phyloP scores from a whole-genome alignment of 768 basidiomycete species.

The Lactarius quietus region DNA sequence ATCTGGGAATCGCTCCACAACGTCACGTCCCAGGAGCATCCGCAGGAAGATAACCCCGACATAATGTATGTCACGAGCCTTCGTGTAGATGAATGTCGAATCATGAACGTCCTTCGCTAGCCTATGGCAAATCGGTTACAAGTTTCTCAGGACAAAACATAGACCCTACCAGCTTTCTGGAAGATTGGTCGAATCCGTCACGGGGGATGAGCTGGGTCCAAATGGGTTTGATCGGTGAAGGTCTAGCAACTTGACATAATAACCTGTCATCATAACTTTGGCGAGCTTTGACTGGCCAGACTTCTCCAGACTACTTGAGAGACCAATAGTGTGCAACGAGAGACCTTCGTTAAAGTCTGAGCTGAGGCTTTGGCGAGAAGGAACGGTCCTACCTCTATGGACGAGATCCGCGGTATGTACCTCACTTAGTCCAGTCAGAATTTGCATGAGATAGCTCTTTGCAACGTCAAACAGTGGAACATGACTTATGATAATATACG shows the following conservation, averaged over 20 bases:
- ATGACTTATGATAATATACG: slow-evolving; percentile 27
- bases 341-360: slow-evolving; percentile 43
- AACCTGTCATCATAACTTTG: slow-evolving; percentile 72
- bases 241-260: slow-evolving; percentile 69
- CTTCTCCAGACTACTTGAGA: slow-evolving; percentile 50
- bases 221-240: slow-evolving; percentile 85
- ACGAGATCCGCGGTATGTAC: slow-evolving; percentile 63
- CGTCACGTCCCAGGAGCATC: slow-evolving; percentile 79
- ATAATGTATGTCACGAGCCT: slow-evolving; percentile 76
- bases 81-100: slow-evolving; percentile 74
- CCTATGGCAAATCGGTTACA: slow-evolving; percentile 41
- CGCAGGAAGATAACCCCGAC: slow-evolving; percentile 77
- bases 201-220: slow-evolving; percentile 34
- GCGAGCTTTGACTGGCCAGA: slow-evolving; percentile 56
- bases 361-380: slow-evolving; percentile 3
- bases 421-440: slow-evolving; percentile 63
- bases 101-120: slow-evolving; percentile 74
- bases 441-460: slow-evolving; percentile 74
- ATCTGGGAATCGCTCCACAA: slow-evolving; percentile 49
- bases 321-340: slow-evolving; percentile 54
- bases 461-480: neutral
- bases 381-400: slow-evolving; percentile 53
- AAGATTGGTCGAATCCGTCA: slow-evolving; percentile 31
- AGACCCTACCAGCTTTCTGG: slow-evolving; percentile 47
- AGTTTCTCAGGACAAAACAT: slow-evolving; percentile 2